Evolutionary conservation across 768 basidiomycete species (phyloP), one percentile per base, ranked within the genome.

Genomic region (Asterophora parasitica): DNA sequence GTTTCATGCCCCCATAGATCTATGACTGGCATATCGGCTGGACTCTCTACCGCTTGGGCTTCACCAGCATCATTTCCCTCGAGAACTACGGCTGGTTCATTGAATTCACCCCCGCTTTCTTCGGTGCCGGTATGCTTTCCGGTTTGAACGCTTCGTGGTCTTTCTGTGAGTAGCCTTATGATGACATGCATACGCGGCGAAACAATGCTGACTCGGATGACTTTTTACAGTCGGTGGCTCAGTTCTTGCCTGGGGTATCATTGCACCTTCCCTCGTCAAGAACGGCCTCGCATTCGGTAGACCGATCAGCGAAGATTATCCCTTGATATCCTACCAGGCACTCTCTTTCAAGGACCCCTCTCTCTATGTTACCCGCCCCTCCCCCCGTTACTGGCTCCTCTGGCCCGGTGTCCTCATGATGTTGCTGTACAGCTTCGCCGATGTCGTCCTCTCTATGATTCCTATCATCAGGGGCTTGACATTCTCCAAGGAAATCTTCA

Each of bases 11-110:
- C 6, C 23, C 23, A 6, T 45, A 76, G 75, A 58, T 76, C 13
- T 81, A 72, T 56, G 81, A 83, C 56, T 83, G 79, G 81, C 81
- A 83, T 53, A 71, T 80, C 43, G 80, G 79, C 48, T 82, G 79
- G 76, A 76, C 76, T 12, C 66, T 81, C 19, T 80, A 72, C 60
- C 69, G 77, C 35, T 54, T 81, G 19, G 81, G 79, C 13, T 81
- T 78, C 67, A 76, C 73, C 8, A 71, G 73, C 53, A 79, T 81
- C 59, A 82, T 83, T 51, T 65, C 65, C 11, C 62, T 80, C 42
- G 82, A 82, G 43, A 80, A 80, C 58, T 80, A 71, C 48, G 77
- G 80, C 19, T 82, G 79, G 77, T 68, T 59, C 41, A 65, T 79
- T 48, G 75, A 79, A 56, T 74, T 75, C 51, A 77, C 75, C 0